phyloP scores from a whole-genome alignment of 495 filamentous ascomycete genomes.

The Choiromyces venosus region DNA sequence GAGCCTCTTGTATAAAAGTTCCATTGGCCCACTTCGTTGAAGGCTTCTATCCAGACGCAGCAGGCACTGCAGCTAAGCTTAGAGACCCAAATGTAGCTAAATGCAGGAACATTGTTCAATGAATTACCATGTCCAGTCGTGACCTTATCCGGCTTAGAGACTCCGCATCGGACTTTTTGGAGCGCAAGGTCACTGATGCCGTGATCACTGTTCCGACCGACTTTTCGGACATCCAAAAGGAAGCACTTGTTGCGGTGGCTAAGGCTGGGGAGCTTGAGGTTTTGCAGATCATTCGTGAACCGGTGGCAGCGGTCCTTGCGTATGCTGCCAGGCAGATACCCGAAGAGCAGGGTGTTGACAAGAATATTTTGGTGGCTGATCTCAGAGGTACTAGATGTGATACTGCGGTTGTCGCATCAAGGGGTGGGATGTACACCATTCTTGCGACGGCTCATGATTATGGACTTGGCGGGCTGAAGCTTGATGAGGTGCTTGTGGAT shows the following conservation, averaged over 20 bases:
- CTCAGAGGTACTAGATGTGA: constrained; percentile 90
- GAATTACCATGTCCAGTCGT: no score
- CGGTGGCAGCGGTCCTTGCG: constrained; percentile 79
- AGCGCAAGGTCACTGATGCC: constrained; percentile 83
- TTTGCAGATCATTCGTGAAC: constrained; percentile 93
- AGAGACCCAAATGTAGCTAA: no score
- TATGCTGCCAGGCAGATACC: constrained; percentile 77
- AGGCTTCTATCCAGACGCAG: no score
- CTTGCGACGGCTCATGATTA: no score
- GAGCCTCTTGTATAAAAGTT: no score
- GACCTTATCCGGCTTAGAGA: constrained; percentile 71
- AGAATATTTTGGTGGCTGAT: constrained; percentile 86
- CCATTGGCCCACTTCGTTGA: no score
- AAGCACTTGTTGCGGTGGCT: constrained; percentile 68
- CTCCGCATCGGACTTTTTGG: constrained; percentile 84
- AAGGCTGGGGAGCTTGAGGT: constrained; percentile 79
- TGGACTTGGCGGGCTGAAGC: constrained; percentile 70
- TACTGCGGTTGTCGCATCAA: constrained; percentile 78
- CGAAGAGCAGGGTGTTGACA: constrained; percentile 60
- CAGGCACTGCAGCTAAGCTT: no score
- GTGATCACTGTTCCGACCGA: constrained; percentile 92
- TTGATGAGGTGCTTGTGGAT: constrained; percentile 87
- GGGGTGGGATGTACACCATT: constrained; percentile 93
- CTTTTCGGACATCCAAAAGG: constrained; percentile 78
- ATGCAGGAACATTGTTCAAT: no score